Conservation (phyloP, 2,329 filamentous ascomycete genomes). For the Fusarium goolgardi region DNA sequence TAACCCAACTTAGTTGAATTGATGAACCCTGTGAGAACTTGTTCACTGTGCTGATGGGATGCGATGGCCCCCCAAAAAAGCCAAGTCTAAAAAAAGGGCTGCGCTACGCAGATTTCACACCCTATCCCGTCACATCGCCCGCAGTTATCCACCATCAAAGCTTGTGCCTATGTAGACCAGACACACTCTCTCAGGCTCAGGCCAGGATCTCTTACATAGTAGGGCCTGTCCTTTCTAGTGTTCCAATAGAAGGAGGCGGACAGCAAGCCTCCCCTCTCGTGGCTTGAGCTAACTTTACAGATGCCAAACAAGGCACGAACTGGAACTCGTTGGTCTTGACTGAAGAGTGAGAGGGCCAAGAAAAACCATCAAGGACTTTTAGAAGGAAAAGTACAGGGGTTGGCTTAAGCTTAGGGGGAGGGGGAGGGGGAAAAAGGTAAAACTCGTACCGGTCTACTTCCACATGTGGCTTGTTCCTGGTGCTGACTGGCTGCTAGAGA, state of each 20-base stretch:
- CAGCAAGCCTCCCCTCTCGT: slow-evolving; percentile 1
- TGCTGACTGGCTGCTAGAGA: slow-evolving; percentile 36
- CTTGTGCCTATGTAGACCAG: slow-evolving; percentile 38
- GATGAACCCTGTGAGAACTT: slow-evolving; percentile 33
- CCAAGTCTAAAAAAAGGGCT: slow-evolving; percentile 39
- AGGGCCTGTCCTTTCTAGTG: slow-evolving; percentile 5
- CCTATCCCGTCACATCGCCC: slow-evolving; percentile 35
- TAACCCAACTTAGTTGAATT: slow-evolving; percentile 32
- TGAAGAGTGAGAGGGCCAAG: background rate
- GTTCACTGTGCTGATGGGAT: slow-evolving; percentile 16
- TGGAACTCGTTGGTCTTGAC: background rate
- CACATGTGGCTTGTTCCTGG: slow-evolving; percentile 29
- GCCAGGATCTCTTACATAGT: background rate
- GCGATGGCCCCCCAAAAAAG: background rate
- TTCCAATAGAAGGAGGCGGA: slow-evolving; percentile 30
- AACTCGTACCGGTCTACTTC: slow-evolving; percentile 34
- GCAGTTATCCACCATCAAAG: slow-evolving; percentile 36
- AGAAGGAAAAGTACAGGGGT: background rate
- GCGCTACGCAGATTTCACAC: slow-evolving; percentile 21
- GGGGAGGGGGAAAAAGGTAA: background rate
- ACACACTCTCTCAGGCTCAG: slow-evolving; percentile 19
- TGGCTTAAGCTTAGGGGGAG: background rate
- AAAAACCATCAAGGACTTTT: slow-evolving; percentile 8
- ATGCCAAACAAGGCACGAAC: slow-evolving; percentile 19
- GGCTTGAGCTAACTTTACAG: slow-evolving; percentile 25